Evolutionary conservation across 345 rosid species (phyloP).

Genomic region (Gossypium bickii): DNA sequence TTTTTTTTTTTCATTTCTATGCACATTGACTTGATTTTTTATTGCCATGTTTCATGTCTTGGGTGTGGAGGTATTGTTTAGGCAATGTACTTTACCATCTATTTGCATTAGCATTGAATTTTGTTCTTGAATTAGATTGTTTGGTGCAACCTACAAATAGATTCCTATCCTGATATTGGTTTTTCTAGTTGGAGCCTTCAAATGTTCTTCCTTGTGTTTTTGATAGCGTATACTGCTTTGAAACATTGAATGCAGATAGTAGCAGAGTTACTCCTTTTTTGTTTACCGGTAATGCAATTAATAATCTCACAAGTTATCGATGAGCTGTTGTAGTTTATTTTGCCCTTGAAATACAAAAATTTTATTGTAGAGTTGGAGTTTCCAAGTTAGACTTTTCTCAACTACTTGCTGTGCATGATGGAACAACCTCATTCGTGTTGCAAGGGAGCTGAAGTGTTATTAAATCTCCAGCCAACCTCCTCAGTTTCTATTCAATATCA

Average conservation of each 20-base stretch:
- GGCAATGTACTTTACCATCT: not conserved
- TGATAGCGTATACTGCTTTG: not conserved
- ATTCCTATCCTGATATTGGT: not conserved
- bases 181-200: not conserved
- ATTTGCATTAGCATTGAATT: not conserved
- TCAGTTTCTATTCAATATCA: slow-evolving; percentile 61
- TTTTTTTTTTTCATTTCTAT: not conserved
- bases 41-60: not conserved
- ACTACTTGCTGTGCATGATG: slow-evolving; percentile 19
- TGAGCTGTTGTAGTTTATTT: not conserved
- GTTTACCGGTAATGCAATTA: not conserved
- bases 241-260: not conserved
- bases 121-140: not conserved
- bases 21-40: not conserved
- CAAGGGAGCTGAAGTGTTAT: slow-evolving; percentile 57
- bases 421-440: slow-evolving; percentile 21
- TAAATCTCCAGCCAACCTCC: slow-evolving; percentile 48
- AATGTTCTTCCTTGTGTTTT: not conserved
- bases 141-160: not conserved
- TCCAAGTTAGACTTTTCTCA: not conserved
- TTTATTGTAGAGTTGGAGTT: not conserved
- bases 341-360: not conserved
- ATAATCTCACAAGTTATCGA: not conserved
- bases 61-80: not conserved
- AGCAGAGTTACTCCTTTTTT: not conserved